phyloP scores from a whole-genome alignment of 176 grass and related monocot genomes.

The Oryza glaberrima region DNA sequence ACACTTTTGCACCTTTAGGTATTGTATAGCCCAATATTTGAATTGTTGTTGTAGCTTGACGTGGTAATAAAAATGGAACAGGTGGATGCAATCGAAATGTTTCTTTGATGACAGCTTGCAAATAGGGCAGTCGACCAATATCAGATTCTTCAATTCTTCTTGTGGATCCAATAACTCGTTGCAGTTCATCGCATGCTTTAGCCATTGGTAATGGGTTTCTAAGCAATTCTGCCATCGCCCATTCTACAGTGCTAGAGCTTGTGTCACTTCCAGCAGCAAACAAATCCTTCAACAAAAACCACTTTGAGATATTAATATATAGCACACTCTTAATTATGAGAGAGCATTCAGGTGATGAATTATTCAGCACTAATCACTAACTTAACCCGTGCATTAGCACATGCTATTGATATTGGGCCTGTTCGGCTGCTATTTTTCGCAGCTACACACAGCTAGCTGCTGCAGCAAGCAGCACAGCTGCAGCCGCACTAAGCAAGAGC shows the following conservation, averaged over 20 bases:
- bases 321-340: not conserved
- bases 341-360: not conserved
- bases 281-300: conserved; percentile 19
- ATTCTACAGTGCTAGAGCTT: conserved; percentile 42
- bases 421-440: too few species aligned
- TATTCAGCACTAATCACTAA: too few species aligned
- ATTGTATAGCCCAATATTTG: conserved; percentile 18
- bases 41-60: not conserved
- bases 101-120: conserved; percentile 47
- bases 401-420: too few species aligned
- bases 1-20: conserved; percentile 11
- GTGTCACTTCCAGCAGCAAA: conserved; percentile 46
- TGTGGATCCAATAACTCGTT: conserved; percentile 6
- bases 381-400: too few species aligned
- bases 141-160: conserved; percentile 45
- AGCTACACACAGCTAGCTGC: too few species aligned
- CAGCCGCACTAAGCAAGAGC: too few species aligned
- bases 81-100: conserved; percentile 48
- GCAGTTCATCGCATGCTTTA: conserved; percentile 20
- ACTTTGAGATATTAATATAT: not conserved
- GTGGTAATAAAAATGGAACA: conserved; percentile 29
- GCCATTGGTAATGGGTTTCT: conserved; percentile 16
- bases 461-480: too few species aligned
- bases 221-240: conserved; percentile 49
- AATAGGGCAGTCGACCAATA: conserved; percentile 25